These are phyloP conservation scores for Ceratocystis huliohia DNA, from an alignment of 2,329 filamentous ascomycete genomes.

Conservation along the genomic window DNA sequence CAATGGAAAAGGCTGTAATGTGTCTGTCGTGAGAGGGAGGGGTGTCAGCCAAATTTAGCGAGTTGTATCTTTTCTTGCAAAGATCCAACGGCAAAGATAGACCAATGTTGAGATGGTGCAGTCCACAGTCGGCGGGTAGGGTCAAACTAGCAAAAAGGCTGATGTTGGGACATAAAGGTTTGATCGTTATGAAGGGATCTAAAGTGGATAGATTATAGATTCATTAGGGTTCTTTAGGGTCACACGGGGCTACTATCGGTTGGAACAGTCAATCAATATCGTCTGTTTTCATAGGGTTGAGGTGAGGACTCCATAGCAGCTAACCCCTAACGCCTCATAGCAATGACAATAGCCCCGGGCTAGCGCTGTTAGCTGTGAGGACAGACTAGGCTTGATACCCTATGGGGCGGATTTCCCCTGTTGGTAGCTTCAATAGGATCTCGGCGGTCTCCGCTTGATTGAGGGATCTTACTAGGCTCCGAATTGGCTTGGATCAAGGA, in stretches of 20 bases:
- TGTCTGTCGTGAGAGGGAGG: neutral
- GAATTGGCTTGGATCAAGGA: neutral
- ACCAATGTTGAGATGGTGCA: constrained; percentile 10
- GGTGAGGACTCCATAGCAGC: neutral
- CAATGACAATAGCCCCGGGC: neutral
- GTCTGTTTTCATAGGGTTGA: neutral
- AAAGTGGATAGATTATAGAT: neutral
- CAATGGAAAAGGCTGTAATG: neutral
- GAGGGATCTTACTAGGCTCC: neutral
- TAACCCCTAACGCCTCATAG: no score
- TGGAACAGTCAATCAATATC: neutral
- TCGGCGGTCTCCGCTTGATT: constrained; percentile 1
- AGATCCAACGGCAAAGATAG: neutral
- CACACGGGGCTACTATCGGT: neutral
- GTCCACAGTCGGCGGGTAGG: neutral
- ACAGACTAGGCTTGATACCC: neutral
- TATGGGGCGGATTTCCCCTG: neutral
- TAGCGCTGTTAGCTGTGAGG: neutral
- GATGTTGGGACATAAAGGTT: neutral
- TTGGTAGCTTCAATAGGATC: neutral
- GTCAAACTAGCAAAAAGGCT: constrained; percentile 3
- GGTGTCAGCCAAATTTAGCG: neutral
- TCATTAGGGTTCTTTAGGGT: neutral
- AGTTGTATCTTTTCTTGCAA: neutral
- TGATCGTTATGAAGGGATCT: neutral